A percentile compares a stretch with the other conserved stretches of the same genome.
Conservation (phyloP, 768 basidiomycete genomes). For the Calocera cornea region DNA sequence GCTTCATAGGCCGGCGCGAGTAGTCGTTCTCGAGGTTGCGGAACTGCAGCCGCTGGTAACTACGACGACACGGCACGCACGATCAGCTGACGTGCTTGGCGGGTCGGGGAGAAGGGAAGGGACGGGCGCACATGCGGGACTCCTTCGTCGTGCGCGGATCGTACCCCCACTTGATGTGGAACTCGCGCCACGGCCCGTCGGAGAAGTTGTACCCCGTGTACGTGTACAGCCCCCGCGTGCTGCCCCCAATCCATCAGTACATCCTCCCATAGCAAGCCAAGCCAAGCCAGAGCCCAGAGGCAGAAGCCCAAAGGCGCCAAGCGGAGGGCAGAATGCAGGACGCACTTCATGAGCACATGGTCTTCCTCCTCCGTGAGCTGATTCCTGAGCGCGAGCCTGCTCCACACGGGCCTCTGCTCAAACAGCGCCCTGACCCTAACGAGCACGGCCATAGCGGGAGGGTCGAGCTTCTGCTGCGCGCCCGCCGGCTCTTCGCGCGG, state of each 20-base stretch:
- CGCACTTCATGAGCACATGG: constrained; percentile 64
- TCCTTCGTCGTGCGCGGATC: constrained; percentile 67
- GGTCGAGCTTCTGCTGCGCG: constrained; percentile 46
- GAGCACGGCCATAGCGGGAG: constrained; percentile 40
- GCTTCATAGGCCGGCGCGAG: constrained; percentile 41
- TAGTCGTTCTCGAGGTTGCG: constrained; percentile 76
- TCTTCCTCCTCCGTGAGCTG: constrained; percentile 58
- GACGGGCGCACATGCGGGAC: constrained; percentile 55
- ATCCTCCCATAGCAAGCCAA: background rate
- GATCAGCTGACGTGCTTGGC: background rate
- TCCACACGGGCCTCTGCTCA: constrained; percentile 71
- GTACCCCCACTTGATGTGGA: constrained; percentile 71
- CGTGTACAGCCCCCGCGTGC: constrained; percentile 70
- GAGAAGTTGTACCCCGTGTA: constrained; percentile 76
- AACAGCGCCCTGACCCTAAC: constrained; percentile 40
- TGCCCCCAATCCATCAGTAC: constrained; percentile 21
- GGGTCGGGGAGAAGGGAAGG: background rate
- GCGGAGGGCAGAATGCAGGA: background rate
- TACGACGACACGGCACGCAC: no score
- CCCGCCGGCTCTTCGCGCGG: constrained; percentile 49
- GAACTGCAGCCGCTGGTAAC: constrained; percentile 87
- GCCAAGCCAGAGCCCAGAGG: no score
- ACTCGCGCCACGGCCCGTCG: constrained; percentile 91
- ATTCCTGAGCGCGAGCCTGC: constrained; percentile 69
- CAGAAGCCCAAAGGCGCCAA: background rate